phyloP scores from a whole-genome alignment of 805 yeast genomes.

The Candida orba region DNA sequence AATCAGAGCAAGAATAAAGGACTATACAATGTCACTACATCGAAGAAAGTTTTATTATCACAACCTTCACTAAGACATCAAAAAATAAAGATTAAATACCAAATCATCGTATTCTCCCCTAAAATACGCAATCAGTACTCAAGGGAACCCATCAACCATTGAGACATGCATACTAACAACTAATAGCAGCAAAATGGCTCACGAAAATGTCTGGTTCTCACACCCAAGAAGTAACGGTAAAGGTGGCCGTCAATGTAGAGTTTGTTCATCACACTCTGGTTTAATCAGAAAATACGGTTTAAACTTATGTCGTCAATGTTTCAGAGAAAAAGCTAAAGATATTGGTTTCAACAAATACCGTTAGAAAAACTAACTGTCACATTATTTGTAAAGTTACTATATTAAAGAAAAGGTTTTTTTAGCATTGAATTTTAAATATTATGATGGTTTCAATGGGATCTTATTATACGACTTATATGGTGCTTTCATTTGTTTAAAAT shows the following conservation, averaged over 20 bases:
- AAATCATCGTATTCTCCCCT: too few relatives aligned
- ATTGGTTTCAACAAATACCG: constrained; percentile 99
- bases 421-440: constrained; percentile 4
- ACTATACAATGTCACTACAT: too few relatives aligned
- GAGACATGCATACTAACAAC: constrained; percentile 16
- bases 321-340: constrained; percentile 99
- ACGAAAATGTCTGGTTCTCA: constrained; percentile 99
- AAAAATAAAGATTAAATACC: too few relatives aligned
- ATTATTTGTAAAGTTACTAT: constrained; percentile 5
- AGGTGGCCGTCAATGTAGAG: constrained; percentile 99
- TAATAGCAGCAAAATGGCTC: constrained; percentile 76
- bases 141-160: too few relatives aligned
- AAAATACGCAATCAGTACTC: too few relatives aligned
- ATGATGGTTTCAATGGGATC: constrained; percentile 4
- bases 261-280: constrained; percentile 98
- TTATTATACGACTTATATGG: constrained; percentile 6
- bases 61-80: too few relatives aligned
- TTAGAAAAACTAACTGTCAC: constrained; percentile 38
- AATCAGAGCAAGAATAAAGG: too few relatives aligned
- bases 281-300: constrained; percentile 99
- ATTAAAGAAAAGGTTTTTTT: constrained; percentile 2
- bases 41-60: too few relatives aligned
- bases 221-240: constrained; percentile 99
- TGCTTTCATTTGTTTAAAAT: constrained; percentile 15
- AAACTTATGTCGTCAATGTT: constrained; percentile 99